Evolutionary conservation across 495 filamentous ascomycete species (phyloP), one percentile per base, ranked within the genome.

Genomic region (Rostrohypoxylon terebratum): DNA sequence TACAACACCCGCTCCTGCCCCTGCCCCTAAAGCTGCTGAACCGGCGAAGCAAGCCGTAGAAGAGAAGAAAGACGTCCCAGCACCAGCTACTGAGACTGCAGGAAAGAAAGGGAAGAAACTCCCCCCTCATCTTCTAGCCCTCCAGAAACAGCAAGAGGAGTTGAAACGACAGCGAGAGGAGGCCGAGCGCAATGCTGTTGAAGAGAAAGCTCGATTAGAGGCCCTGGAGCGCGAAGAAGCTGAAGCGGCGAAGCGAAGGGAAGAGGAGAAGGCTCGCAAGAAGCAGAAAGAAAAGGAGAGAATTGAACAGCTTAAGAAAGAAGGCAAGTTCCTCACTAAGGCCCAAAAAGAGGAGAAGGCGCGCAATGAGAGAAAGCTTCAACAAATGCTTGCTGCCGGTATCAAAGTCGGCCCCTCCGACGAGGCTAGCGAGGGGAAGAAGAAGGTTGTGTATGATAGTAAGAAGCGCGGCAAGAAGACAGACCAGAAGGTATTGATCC

Each of bases 231-330:
- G 86, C 21, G 70, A 63, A 20, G 91, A 89, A 25, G 79, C 87
- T 85, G 77, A 90, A 85, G 79, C 88, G 85, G 68, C 0, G 16
- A 84, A 84, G 76, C 78, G 81, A 21, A 82, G 65, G 60, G 83
- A 83, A 66, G 93, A 92, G 67, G 93, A 94, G 76, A 91, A 90
- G 73, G 89, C 90, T 11, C 82, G 86, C 54, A 97, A 92, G 86
- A 98, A 97, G 85, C 93, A 97, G 78, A 97, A 92, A 81, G 96
- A 99, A 78, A 96, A 92, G 81, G 92, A 97, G 81, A 95, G 88
- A 84, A 94, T 97, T 69, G 96, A 99, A 75, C 92, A 97, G 81
- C 87, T 97, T 14, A 96, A 96, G 84, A 94, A 89, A 78, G 94
- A 97, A 81, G 96, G 96, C 75, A 98, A 97, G 78, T 94, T 94